Percentiles rank a stretch among this genome's conserved stretches.
These are phyloP conservation scores for Linnemannia elongata DNA, from an alignment of 192 early-diverging fungal species.

Conservation along the genomic window DNA sequence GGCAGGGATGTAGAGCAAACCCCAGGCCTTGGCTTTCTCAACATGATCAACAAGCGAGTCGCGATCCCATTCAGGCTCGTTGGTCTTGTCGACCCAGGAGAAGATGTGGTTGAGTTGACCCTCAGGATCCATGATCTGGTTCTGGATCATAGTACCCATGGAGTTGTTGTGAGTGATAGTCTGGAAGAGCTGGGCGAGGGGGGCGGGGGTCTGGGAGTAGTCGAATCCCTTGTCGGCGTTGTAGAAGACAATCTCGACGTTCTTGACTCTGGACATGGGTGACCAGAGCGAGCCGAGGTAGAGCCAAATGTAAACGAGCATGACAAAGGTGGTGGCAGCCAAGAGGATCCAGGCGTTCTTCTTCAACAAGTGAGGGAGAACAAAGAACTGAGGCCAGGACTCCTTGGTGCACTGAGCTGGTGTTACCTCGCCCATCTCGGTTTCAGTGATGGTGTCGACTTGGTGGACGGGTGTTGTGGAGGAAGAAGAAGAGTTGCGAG, in stretches of 20 bases:
- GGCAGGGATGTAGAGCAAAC: constrained; percentile 44
- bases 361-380: constrained; percentile 44
- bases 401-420: background rate
- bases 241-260: constrained; percentile 44
- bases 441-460: background rate
- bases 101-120: constrained; percentile 43
- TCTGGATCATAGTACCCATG: constrained; percentile 30
- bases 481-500: constrained; percentile 12
- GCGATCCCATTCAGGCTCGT: constrained; percentile 35
- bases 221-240: constrained; percentile 53
- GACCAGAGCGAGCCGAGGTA: constrained; percentile 52
- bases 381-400: constrained; percentile 44
- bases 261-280: constrained; percentile 47
- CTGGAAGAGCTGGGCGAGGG: constrained; percentile 38
- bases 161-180: constrained; percentile 35
- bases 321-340: constrained; percentile 30
- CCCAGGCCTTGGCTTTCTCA: constrained; percentile 36
- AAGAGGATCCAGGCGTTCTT: constrained; percentile 43
- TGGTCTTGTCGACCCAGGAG: constrained; percentile 40
- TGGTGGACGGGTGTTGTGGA: constrained; percentile 40
- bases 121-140: constrained; percentile 45
- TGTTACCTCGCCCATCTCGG: background rate
- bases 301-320: constrained; percentile 49
- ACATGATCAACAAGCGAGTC: constrained; percentile 35
- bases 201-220: constrained; percentile 39